A percentile compares a stretch with the other conserved stretches of the same genome.
phyloP scores from a whole-genome alignment of 2,329 filamentous ascomycete species.

The Bipolaris oryzae region DNA sequence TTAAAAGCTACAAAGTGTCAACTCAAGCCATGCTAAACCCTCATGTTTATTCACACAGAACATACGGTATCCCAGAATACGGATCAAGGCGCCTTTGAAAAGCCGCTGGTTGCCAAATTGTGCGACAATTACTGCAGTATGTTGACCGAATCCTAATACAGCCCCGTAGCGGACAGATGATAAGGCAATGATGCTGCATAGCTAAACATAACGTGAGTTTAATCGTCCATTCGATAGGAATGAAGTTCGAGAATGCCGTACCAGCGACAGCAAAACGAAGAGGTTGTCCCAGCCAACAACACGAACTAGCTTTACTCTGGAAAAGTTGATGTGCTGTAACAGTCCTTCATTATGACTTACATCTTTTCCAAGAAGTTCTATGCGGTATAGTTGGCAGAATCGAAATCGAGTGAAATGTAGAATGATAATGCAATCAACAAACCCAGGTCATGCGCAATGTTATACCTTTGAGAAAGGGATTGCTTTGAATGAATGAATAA shows the following conservation, averaged over 20 bases:
- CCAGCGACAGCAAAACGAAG: slow-evolving; percentile 16
- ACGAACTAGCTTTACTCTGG: slow-evolving; percentile 5
- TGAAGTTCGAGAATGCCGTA: background rate
- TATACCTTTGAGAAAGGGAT: too few species aligned
- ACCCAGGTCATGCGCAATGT: too few species aligned
- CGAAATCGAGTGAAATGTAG: too few species aligned
- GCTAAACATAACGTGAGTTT: background rate
- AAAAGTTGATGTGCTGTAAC: background rate
- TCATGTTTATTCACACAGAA: background rate
- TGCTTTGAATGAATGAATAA: too few species aligned
- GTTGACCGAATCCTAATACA: slow-evolving; percentile 12
- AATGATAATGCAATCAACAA: too few species aligned
- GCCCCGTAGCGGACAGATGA: slow-evolving; percentile 12
- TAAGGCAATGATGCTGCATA: slow-evolving; percentile 11
- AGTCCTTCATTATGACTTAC: too few species aligned
- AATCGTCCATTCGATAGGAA: background rate
- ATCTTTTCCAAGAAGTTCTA: too few species aligned
- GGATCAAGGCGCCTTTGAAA: slow-evolving; percentile 9
- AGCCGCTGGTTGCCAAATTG: slow-evolving; percentile 8
- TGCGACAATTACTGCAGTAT: slow-evolving; percentile 4
- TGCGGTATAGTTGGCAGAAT: too few species aligned
- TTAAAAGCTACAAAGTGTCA: background rate
- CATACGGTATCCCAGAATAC: slow-evolving; percentile 18
- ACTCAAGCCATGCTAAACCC: background rate
- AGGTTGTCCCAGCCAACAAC: slow-evolving; percentile 19